Percentiles rank a stretch among this genome's conserved stretches.
These are phyloP conservation scores for Metarhizium sp. DNA, from an alignment of 2,329 filamentous ascomycete genomes.

Conservation along the genomic window DNA sequence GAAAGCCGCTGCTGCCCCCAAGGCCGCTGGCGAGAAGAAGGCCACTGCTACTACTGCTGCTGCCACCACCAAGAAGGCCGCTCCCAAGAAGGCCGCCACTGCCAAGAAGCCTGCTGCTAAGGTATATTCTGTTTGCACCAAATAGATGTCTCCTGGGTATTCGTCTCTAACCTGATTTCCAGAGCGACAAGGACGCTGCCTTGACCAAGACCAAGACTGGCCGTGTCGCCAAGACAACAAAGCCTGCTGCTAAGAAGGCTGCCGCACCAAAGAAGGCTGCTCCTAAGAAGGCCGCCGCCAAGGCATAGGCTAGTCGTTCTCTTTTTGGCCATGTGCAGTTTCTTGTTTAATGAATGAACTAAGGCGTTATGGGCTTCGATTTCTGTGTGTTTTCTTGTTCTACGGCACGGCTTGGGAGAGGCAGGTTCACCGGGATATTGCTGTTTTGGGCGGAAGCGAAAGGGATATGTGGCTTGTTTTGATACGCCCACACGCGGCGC, in stretches of 20 bases:
- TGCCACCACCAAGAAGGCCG: constrained; percentile 29
- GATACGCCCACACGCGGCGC: constrained; percentile 10
- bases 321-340: constrained; percentile 10
- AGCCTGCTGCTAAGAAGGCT: constrained; percentile 38
- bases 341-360: constrained; percentile 24
- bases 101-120: constrained; percentile 16
- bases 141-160: no score
- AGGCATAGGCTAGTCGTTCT: constrained; percentile 23
- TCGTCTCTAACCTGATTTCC: not conserved
- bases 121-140: constrained; percentile 18
- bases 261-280: constrained; percentile 35
- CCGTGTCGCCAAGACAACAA: constrained; percentile 63
- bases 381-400: constrained; percentile 5
- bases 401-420: constrained; percentile 9
- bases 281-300: constrained; percentile 35
- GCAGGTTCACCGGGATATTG: constrained; percentile 10
- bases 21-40: constrained; percentile 6
- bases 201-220: constrained; percentile 80
- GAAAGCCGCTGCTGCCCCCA: constrained; percentile 10
- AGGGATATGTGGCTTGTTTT: constrained; percentile 12
- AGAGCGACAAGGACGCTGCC: constrained; percentile 53
- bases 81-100: constrained; percentile 20
- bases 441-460: constrained; percentile 11
- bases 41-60: constrained; percentile 17
- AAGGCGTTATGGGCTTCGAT: constrained; percentile 24